phyloP scores from a whole-genome alignment of 2,329 filamentous ascomycete species.

The Sclerotinia minor region DNA sequence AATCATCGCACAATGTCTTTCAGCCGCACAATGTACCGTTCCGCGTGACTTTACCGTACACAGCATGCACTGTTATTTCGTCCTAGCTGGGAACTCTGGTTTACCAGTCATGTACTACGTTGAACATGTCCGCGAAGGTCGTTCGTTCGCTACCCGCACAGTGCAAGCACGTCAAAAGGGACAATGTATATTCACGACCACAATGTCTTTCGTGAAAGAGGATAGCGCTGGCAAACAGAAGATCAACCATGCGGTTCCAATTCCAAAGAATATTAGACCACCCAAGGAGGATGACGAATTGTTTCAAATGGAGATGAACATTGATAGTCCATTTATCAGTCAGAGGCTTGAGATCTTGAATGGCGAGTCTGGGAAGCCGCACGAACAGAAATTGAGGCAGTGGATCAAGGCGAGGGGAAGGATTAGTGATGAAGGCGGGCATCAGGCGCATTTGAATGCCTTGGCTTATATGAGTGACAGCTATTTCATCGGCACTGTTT shows the following conservation, averaged over 20 bases:
- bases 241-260: constrained; percentile 65
- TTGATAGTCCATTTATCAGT: constrained; percentile 56
- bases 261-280: constrained; percentile 51
- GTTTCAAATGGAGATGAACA: constrained; percentile 34
- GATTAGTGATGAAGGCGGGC: constrained; percentile 72
- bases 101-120: constrained; percentile 94
- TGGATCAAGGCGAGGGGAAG: constrained; percentile 75
- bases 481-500: constrained; percentile 89
- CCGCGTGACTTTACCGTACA: constrained; percentile 78
- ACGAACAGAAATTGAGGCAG: constrained; percentile 67
- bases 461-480: constrained; percentile 91
- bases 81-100: constrained; percentile 81
- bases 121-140: constrained; percentile 86
- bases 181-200: constrained; percentile 91
- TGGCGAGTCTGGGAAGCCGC: constrained; percentile 51
- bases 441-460: constrained; percentile 79
- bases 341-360: constrained; percentile 58
- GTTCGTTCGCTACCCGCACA: constrained; percentile 85
- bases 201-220: constrained; percentile 80
- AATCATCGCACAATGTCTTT: constrained; percentile 88
- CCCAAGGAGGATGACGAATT: constrained; percentile 48
- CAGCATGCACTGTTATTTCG: constrained; percentile 99
- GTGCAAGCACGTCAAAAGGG: constrained; percentile 93
- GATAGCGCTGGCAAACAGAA: constrained; percentile 52
- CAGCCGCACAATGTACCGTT: constrained; percentile 86